These are phyloP conservation scores for Chlorella sp. DNA, from an alignment of 139 green algal genomes.

Conservation along the genomic window DNA sequence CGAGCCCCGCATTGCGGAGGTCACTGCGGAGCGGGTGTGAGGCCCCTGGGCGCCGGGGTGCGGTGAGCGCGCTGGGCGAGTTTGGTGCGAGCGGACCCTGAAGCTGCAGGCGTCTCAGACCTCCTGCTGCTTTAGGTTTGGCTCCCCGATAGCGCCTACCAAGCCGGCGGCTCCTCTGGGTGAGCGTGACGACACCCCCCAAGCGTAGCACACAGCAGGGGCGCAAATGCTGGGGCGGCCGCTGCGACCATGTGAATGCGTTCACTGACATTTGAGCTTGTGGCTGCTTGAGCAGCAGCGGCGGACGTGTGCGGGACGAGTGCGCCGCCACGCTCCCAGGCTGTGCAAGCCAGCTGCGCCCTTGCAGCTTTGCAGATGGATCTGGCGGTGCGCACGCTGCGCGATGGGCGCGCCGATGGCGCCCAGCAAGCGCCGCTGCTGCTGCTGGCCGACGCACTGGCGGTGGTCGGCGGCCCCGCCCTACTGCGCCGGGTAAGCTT, in stretches of 20 bases:
- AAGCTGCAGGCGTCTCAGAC: too few relatives aligned
- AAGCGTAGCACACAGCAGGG: background rate
- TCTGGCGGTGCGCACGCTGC: background rate
- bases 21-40: background rate
- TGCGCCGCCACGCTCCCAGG: too few relatives aligned
- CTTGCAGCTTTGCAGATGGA: background rate
- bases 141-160: too few relatives aligned
- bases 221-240: too few relatives aligned
- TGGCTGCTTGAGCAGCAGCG: too few relatives aligned
- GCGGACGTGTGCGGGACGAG: too few relatives aligned
- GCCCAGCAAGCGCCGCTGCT: conserved; percentile 13
- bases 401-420: conserved; percentile 7
- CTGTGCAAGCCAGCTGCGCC: too few relatives aligned
- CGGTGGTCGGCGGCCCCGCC: conserved; percentile 26
- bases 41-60: background rate
- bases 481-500: conserved; percentile 37
- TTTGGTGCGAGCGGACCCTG: background rate
- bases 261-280: background rate
- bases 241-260: too few relatives aligned
- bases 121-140: too few relatives aligned
- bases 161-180: too few relatives aligned
- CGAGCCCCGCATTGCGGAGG: conserved; percentile 17
- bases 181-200: too few relatives aligned
- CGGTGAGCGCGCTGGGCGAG: background rate
- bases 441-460: conserved; percentile 23